Percentiles rank a stretch among this genome's conserved stretches.
Evolutionary conservation across 768 basidiomycete genomes (phyloP).

Genomic region (Tricholoma terreum): DNA sequence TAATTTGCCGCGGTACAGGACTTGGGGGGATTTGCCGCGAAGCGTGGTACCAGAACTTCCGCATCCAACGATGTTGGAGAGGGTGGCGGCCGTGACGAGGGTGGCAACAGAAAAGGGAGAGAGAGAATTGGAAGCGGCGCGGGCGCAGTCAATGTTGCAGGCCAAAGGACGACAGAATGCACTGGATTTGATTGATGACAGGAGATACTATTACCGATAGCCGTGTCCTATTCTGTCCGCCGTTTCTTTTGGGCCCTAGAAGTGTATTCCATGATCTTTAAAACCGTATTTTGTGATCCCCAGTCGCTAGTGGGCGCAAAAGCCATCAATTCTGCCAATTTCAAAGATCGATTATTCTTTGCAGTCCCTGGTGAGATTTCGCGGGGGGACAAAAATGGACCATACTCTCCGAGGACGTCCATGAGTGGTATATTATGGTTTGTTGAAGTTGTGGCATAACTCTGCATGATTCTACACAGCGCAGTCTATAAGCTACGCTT

Average conservation of each 20-base stretch:
- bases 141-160: background rate
- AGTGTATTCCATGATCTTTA: no score
- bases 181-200: constrained; percentile 3
- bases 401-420: no score
- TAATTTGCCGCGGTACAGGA: constrained; percentile 8
- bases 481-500: background rate
- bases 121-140: constrained; percentile 3
- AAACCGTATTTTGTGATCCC: no score
- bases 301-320: no score
- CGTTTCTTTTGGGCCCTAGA: no score
- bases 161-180: constrained; percentile 2
- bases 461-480: background rate
- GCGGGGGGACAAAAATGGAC: no score
- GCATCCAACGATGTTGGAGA: constrained; percentile 9
- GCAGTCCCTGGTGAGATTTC: no score
- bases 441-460: background rate
- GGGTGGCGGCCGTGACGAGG: constrained; percentile 4
- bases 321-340: no score
- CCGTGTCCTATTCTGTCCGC: background rate
- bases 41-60: constrained; percentile 5
- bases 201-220: constrained; percentile 2
- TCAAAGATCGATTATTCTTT: no score
- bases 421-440: no score
- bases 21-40: constrained; percentile 10
- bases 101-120: constrained; percentile 6